A percentile compares a stretch with the other conserved stretches of the same genome.
These are phyloP conservation scores for Pseudocercospora vitis DNA, from an alignment of 2,329 filamentous ascomycete genomes.

Conservation along the genomic window DNA sequence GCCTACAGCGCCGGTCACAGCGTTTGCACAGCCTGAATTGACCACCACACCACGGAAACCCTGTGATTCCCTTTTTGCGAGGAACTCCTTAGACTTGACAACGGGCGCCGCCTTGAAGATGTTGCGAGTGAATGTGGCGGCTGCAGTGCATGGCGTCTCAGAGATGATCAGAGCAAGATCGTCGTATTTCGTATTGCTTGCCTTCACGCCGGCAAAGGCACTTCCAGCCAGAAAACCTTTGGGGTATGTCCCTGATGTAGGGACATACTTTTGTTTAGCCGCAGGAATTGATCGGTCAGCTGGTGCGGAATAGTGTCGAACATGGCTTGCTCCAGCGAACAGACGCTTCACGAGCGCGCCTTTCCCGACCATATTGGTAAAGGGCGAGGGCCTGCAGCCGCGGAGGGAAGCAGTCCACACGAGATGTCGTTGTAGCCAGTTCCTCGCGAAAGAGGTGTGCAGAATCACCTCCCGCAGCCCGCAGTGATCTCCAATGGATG, in stretches of 20 bases:
- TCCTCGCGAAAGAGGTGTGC: too few species aligned
- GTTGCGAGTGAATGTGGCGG: slow-evolving; percentile 96
- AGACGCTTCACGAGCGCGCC: slow-evolving; percentile 27
- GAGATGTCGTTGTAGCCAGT: too few species aligned
- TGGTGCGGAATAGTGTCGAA: slow-evolving; percentile 60
- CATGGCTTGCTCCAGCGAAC: slow-evolving; percentile 37
- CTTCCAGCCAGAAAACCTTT: slow-evolving; percentile 85
- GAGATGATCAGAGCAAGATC: slow-evolving; percentile 89
- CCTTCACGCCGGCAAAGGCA: slow-evolving; percentile 89
- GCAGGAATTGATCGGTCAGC: slow-evolving; percentile 63
- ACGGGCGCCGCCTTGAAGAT: slow-evolving; percentile 97
- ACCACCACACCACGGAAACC: slow-evolving; percentile 81
- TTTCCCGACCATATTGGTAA: slow-evolving; percentile 6
- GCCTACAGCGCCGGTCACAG: slow-evolving; percentile 87
- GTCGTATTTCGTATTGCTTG: slow-evolving; percentile 84
- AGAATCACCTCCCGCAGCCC: too few species aligned
- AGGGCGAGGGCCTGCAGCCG: too few species aligned
- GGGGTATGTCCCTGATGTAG: slow-evolving; percentile 80
- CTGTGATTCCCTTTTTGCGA: slow-evolving; percentile 59
- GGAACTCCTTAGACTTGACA: slow-evolving; percentile 71
- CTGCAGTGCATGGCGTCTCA: slow-evolving; percentile 78
- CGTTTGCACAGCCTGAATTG: slow-evolving; percentile 96
- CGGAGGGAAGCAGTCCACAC: too few species aligned
- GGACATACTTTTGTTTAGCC: slow-evolving; percentile 87
- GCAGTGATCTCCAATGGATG: too few species aligned